Evolutionary conservation across 805 yeast species (phyloP), one percentile per base, ranked within the genome.

Genomic region (Candida yuanshanica): DNA sequence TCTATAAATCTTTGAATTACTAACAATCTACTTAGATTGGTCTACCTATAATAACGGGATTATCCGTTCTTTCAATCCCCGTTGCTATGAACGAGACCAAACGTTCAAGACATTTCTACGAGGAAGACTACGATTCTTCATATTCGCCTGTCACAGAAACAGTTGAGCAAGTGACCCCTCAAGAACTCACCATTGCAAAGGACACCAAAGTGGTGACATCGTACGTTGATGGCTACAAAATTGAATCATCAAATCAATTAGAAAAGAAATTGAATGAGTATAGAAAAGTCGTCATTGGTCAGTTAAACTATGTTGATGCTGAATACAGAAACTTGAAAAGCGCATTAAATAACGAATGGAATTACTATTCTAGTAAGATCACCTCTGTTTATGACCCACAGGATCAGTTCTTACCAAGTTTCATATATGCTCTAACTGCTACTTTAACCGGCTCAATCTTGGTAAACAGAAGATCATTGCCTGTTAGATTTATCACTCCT

Each of bases 361-460:
- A 44, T 20, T 51, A 42, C 24, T 35, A 51, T 10, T 38, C 49
- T 11, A 23, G 38, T 2, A 34, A 21, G 18, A 33, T 53, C 18
- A 38, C 49, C 3, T 52, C 61, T 1, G 45, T 56, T 14, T 56
- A 56, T 33, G 56, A 56, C 24, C 53, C 58, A 35, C 42, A 33
- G 24, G 61, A 56, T 34, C 47, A 53, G 22, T 56, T 56, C 47
- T 66, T 81, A 42, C 86, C 86, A 16, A 65, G 67, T 33, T 55
- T 72, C 32, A 69, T 79, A 37, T 73, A 75, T 51, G 73, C 79
- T 6, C 59, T 80, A 31, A 77, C 84, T 1, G 65, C 72, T 6
- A 60, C 80, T 4, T 69, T 81, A 46, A 52, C 77, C 2, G 83
- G 83, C 11, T 76, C 83, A 3, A 73, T 81, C 42, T 45, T 75